Base-by-base conservation (phyloP, 2,329 filamentous ascomycete species). In the Bipolaris bicolor region DNA sequence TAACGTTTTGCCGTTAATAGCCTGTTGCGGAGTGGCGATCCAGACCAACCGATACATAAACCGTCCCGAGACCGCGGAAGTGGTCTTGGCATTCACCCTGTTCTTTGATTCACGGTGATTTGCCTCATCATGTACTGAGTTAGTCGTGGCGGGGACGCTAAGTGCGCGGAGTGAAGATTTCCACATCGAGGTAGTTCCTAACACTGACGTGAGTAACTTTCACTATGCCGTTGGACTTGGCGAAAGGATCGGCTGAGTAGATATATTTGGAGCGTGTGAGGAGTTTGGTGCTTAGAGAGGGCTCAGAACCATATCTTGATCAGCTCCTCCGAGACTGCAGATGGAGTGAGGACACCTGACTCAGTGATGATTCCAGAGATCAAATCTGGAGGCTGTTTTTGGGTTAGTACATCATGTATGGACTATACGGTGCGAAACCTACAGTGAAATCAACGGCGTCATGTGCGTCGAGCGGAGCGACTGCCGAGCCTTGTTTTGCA, bases 291-390 rank as follows among this genome's bases (percentile, higher is more conserved):
- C 49, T 64, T 31, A 39, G 56, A 39, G 39, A 62, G 60, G 59
- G 52, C 63, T 75, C 70, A 77, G 60, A 76, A 76, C 80, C 81
- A 83, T 52, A 88, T 88, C 71, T 87, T 86, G 65, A 90, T 88
- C 43, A 91, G 78, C 74, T 90, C 86, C 68, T 90, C 88, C 56
- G 87, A 87, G 33, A 90, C 88, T 24, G 88, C 88, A 55, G 84
- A 86, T 0, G 89, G 88, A 41, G 88, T 84, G 63, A 90, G 83
- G 47, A 91, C 85, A 44, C 90, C 90, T 49, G 86, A 87, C 74
- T 93, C 90, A 1, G 90, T 92, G 65, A 92, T 89, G 65, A 92
- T 85, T 29, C 88, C 88, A 9, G 87, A 87, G 60, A 92, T 88
- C 33, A 90, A 76, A 46, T 87, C 82, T 2, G 88, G 88, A 6